Evolutionary conservation across 2,329 filamentous ascomycete genomes (phyloP), one percentile per base, ranked within the genome.

Genomic region (Fusarium anthophilum): DNA sequence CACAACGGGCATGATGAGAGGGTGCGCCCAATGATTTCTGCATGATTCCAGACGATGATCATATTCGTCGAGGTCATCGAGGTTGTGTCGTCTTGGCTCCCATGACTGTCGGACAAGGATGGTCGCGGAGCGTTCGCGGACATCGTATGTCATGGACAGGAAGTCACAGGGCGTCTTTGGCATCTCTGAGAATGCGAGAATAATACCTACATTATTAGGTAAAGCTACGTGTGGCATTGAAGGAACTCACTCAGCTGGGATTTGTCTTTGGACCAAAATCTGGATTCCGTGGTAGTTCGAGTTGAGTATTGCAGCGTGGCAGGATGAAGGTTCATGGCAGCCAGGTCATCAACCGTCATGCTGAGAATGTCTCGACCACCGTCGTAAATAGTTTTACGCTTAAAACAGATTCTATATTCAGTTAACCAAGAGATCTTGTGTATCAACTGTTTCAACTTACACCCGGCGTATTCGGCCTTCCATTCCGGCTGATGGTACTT

Each of bases 141-240:
- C 74, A 61, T 82, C 80, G 75, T 86, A 86, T 9, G 83, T 83
- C 83, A 86, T 84, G 47, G 84, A 86, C 15, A 86, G 77, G 69
- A 86, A 86, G 74, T 86, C 85, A 53, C 84, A 86, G 1, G 85
- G 84, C 0, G 85, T 84, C 48, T 82, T 83, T 28, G 85, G 83
- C 60, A 84, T 82, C 28, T 81, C 80, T 8, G 85, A 85, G 71
- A 86, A 86, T 39, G 84, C 83, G 58, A 86, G 79, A 58, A 86
- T 84, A 43, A 86, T 74, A 69, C 83, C 83, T 84, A 22, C 1
- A 4, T 9, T 9, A 37, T 79, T 30, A 78, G 69, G 37, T 39
- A 32, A 26, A 37, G 12, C 28, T 30, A 18, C 8, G 9, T 14
- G 2, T 15, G 17, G 18, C 8, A 14, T 14, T 18, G 11, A 13